phyloP scores from a whole-genome alignment of 1,284 basidiomycete species.

The Singerocomus inundabilis region DNA sequence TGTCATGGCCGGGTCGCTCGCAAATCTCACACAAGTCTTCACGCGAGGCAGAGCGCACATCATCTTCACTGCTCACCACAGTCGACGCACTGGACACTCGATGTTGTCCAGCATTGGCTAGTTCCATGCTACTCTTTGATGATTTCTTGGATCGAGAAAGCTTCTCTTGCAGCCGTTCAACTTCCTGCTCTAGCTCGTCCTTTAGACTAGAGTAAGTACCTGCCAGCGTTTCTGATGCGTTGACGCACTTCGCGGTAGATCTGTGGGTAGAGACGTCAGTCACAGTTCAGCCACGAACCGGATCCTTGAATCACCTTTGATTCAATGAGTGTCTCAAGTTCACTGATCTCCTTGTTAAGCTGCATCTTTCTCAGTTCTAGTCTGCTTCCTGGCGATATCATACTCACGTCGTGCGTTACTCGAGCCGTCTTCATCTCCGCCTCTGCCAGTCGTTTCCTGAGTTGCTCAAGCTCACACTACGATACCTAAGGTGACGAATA shows the following conservation, averaged over 20 bases:
- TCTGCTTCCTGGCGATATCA: not conserved
- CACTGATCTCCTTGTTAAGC: conserved; percentile 89
- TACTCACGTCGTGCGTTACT: conserved; percentile 65
- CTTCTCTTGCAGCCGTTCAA: conserved; percentile 74
- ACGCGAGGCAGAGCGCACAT: conserved; percentile 18
- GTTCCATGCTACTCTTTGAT: conserved; percentile 50
- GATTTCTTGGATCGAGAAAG: conserved; percentile 56
- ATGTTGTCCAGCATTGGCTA: conserved; percentile 32
- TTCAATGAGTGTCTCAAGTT: conserved; percentile 86
- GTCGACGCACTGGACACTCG: conserved; percentile 28
- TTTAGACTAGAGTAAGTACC: conserved; percentile 27
- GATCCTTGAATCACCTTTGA: conserved; percentile 59
- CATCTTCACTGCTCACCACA: conserved; percentile 19
- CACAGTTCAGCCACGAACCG: not conserved
- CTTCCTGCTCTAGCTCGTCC: conserved; percentile 88
- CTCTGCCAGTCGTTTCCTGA: conserved; percentile 67
- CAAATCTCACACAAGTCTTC: conserved; percentile 77
- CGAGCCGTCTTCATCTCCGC: conserved; percentile 72
- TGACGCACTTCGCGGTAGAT: conserved; percentile 79
- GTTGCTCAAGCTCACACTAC: conserved; percentile 65
- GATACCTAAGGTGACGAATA: conserved; percentile 6
- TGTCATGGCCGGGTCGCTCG: conserved; percentile 78
- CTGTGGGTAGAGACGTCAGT: conserved; percentile 37
- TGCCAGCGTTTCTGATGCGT: not conserved
- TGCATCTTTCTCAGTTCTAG: conserved; percentile 32